These are phyloP conservation scores for Noccaea bulbosa DNA, from an alignment of 345 rosid species.

Conservation along the genomic window DNA sequence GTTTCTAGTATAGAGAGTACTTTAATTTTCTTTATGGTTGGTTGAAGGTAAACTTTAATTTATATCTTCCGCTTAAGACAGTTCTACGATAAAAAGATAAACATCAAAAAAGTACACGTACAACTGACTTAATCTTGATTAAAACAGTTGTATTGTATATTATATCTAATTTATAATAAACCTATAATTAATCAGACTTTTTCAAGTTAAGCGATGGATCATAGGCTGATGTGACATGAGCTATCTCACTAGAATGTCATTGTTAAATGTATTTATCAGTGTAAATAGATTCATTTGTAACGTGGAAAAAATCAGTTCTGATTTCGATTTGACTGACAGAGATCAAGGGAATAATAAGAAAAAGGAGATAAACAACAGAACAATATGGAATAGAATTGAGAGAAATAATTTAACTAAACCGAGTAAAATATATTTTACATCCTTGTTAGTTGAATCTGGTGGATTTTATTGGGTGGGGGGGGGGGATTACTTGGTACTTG, in stretches of 20 bases:
- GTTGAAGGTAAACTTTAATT: constrained; percentile 15
- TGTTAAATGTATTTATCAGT: constrained; percentile 31
- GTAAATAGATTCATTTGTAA: constrained; percentile 13
- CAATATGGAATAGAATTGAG: neutral
- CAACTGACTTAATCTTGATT: neutral
- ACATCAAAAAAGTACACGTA: constrained; percentile 13
- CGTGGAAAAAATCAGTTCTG: constrained; percentile 18
- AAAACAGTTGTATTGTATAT: too few species aligned
- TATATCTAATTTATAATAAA: too few species aligned
- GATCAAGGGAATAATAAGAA: neutral
- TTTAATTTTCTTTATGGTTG: constrained; percentile 26
- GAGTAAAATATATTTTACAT: neutral
- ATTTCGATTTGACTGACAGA: constrained; percentile 15
- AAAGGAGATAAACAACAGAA: neutral
- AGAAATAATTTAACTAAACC: neutral
- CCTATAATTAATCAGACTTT: neutral
- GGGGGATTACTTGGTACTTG: too few species aligned
- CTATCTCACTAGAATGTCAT: constrained; percentile 7
- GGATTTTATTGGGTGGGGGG: neutral
- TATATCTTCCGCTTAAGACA: constrained; percentile 21
- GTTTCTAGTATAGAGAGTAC: constrained; percentile 11
- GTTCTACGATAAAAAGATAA: neutral
- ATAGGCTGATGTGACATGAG: constrained; percentile 31
- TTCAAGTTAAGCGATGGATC: neutral
- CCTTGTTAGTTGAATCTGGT: neutral